Percentiles rank a stretch among this genome's conserved stretches.
Evolutionary conservation across 2,329 filamentous ascomycete genomes (phyloP).

Genomic region (Nemania sp.): DNA sequence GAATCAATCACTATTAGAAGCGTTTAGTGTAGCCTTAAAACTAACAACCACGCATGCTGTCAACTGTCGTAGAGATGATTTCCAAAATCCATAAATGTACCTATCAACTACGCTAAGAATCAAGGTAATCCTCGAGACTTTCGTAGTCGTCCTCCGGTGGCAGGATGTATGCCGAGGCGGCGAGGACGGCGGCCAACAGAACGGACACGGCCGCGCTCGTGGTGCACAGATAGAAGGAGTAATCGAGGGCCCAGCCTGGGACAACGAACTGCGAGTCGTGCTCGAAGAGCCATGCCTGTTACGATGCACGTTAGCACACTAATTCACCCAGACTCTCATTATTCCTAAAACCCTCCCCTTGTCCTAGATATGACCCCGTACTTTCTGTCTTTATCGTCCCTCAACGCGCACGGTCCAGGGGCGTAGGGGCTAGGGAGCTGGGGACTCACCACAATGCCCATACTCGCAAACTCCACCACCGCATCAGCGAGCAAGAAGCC

Average conservation of each 20-base stretch:
- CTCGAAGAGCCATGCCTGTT: constrained; percentile 83
- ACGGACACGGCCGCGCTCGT: constrained; percentile 66
- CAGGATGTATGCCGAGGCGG: constrained; percentile 75
- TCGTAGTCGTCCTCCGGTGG: constrained; percentile 90
- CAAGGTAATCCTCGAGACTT: constrained; percentile 64
- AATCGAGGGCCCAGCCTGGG: constrained; percentile 82
- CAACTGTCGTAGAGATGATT: background rate
- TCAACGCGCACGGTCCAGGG: background rate
- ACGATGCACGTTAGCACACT: background rate
- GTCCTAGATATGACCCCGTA: too few species aligned
- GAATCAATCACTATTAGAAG: background rate
- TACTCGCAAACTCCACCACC: constrained; percentile 77
- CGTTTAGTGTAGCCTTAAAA: background rate
- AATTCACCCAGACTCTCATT: background rate
- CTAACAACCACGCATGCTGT: background rate
- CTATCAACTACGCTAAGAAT: constrained; percentile 54
- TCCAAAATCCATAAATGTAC: background rate
- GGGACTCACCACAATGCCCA: constrained; percentile 82
- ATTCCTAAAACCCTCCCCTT: background rate
- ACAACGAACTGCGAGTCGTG: constrained; percentile 85
- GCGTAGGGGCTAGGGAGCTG: background rate
- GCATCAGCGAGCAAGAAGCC: constrained; percentile 74
- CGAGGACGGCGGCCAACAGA: constrained; percentile 68
- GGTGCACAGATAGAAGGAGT: constrained; percentile 79
- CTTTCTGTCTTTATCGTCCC: background rate